These are phyloP conservation scores for Russula sp. DNA, from an alignment of 768 basidiomycete genomes.

Conservation along the genomic window DNA sequence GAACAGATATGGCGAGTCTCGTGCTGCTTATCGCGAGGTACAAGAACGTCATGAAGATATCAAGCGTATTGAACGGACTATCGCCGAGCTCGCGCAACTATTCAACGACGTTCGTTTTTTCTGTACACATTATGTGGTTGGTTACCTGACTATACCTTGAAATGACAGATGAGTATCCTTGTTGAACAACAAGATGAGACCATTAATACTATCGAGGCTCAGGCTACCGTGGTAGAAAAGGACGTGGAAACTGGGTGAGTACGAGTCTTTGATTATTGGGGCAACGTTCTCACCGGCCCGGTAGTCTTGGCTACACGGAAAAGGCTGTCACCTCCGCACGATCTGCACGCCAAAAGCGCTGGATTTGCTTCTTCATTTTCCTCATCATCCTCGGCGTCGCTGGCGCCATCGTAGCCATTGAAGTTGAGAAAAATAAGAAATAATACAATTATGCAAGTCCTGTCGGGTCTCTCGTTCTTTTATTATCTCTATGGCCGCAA, in stretches of 20 bases:
- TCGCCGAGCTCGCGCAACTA: slow-evolving; percentile 89
- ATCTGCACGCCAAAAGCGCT: slow-evolving; percentile 90
- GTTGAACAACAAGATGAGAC: slow-evolving; percentile 94
- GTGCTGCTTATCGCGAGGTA: slow-evolving; percentile 92
- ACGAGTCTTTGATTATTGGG: not conserved
- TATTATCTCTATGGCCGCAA: slow-evolving; percentile 1
- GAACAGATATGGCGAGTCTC: slow-evolving; percentile 85
- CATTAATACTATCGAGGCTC: slow-evolving; percentile 76
- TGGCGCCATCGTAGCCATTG: slow-evolving; percentile 58
- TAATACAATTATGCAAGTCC: slow-evolving; percentile 10
- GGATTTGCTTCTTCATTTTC: slow-evolving; percentile 88
- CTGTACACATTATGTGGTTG: not conserved
- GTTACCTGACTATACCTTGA: not conserved
- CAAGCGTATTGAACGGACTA: slow-evolving; percentile 89
- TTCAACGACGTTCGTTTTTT: slow-evolving; percentile 81
- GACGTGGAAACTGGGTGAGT: slow-evolving; percentile 83
- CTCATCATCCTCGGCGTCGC: slow-evolving; percentile 64
- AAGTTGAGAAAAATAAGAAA: slow-evolving; percentile 48
- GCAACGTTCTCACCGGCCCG: slow-evolving; percentile 16
- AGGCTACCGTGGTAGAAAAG: slow-evolving; percentile 69
- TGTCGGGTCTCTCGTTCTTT: not conserved
- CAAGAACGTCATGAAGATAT: slow-evolving; percentile 96
- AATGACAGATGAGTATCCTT: slow-evolving; percentile 79
- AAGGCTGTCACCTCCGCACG: slow-evolving; percentile 85
- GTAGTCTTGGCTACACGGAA: slow-evolving; percentile 75